Percentiles rank a stretch among this genome's conserved stretches.
Conservation (phyloP, 2,329 filamentous ascomycete species). For the Beauveria scarabaeidicola region DNA sequence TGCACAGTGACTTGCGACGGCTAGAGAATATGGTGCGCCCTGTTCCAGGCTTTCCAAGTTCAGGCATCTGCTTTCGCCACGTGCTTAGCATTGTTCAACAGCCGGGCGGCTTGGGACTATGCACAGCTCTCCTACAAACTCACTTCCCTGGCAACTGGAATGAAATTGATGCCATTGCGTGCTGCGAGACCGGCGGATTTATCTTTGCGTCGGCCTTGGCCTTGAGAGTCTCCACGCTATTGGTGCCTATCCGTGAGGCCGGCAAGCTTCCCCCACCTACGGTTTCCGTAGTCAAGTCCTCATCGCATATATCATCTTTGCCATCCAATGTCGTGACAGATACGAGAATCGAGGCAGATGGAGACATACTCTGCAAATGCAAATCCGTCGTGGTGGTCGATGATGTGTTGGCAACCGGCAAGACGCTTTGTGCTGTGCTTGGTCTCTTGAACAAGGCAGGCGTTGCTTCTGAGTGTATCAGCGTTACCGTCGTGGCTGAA, state of each 20-base stretch:
- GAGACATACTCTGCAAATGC: slow-evolving; percentile 29
- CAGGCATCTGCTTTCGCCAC: slow-evolving; percentile 47
- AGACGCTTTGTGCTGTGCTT: slow-evolving; percentile 46
- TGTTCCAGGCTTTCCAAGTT: slow-evolving; percentile 41
- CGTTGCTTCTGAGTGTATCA: slow-evolving; percentile 31
- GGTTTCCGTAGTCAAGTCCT: slow-evolving; percentile 35
- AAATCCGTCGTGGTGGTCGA: slow-evolving; percentile 47
- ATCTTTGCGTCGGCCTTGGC: slow-evolving; percentile 46
- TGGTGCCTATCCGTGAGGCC: slow-evolving; percentile 44
- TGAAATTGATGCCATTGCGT: slow-evolving; percentile 35
- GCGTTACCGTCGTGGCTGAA: slow-evolving; percentile 47
- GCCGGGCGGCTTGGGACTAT: slow-evolving; percentile 40
- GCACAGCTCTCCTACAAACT: slow-evolving; percentile 38
- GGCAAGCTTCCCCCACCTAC: slow-evolving; percentile 52
- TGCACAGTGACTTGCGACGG: slow-evolving; percentile 32
- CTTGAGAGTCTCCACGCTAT: slow-evolving; percentile 27
- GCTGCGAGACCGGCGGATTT: slow-evolving; percentile 50
- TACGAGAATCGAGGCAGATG: slow-evolving; percentile 39
- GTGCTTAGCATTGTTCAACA: slow-evolving; percentile 48
- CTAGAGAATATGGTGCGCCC: slow-evolving; percentile 41
- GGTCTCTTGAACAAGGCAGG: slow-evolving; percentile 36
- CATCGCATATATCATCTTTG: slow-evolving; percentile 37
- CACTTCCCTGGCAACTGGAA: slow-evolving; percentile 40
- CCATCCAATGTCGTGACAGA: slow-evolving; percentile 14
- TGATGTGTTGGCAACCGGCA: slow-evolving; percentile 49